These are phyloP conservation scores for Porodaedalea pini DNA, from an alignment of 1,284 basidiomycete genomes.

Conservation along the genomic window DNA sequence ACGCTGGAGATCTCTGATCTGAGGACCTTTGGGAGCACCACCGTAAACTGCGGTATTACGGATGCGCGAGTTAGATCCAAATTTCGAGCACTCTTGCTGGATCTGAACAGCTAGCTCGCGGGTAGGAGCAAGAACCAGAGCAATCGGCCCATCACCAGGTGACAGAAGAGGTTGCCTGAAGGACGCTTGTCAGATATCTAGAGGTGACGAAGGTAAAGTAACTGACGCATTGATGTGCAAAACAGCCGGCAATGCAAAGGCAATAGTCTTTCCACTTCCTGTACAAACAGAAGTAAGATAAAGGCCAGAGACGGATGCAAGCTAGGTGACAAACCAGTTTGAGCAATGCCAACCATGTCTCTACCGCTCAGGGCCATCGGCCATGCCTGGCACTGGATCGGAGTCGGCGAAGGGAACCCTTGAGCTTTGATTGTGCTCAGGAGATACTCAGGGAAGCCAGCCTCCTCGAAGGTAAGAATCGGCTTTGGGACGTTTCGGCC, in stretches of 20 bases:
- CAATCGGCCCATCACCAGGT: slow-evolving; percentile 96
- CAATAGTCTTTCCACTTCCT: slow-evolving; percentile 90
- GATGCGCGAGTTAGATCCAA: slow-evolving; percentile 82
- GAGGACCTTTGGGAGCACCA: slow-evolving; percentile 96
- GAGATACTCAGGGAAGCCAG: slow-evolving; percentile 94
- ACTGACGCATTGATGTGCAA: slow-evolving; percentile 96
- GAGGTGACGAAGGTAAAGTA: slow-evolving; percentile 2
- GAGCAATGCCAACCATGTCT: slow-evolving; percentile 94
- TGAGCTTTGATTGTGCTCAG: slow-evolving; percentile 91
- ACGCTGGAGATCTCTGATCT: slow-evolving; percentile 95
- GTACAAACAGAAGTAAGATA: background rate
- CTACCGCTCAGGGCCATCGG: slow-evolving; percentile 96
- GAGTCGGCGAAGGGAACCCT: slow-evolving; percentile 86
- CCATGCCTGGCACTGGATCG: slow-evolving; percentile 99
- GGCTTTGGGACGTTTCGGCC: slow-evolving; percentile 88
- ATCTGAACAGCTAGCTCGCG: slow-evolving; percentile 99
- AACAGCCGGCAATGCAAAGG: slow-evolving; percentile 98
- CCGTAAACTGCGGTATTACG: slow-evolving; percentile 98
- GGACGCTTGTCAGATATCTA: slow-evolving; percentile 18
- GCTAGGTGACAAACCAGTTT: slow-evolving; percentile 87
- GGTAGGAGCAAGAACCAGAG: slow-evolving; percentile 93
- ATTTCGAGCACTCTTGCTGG: slow-evolving; percentile 97
- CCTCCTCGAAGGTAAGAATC: slow-evolving; percentile 89
- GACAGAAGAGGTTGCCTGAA: slow-evolving; percentile 85
- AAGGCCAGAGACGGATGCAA: background rate